Conservation (phyloP, 495 filamentous ascomycete genomes). For the Cryomyces antarcticus region DNA sequence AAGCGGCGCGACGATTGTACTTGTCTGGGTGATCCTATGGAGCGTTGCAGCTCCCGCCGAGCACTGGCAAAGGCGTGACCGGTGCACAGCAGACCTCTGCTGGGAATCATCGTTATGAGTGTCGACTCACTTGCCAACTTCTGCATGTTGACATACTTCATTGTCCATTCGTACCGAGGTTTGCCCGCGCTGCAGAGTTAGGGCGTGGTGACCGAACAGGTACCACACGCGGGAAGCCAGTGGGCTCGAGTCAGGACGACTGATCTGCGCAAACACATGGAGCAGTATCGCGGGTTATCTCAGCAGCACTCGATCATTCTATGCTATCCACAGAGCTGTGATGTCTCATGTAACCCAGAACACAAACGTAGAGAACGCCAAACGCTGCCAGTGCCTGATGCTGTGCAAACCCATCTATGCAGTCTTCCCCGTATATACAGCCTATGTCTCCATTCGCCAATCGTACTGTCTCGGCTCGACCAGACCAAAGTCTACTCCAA, state of each 20-base stretch:
- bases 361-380: no score
- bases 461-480: not conserved
- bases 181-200: not conserved
- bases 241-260: no score
- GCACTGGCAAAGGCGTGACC: not conserved
- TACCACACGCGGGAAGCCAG: not conserved
- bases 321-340: no score
- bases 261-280: no score
- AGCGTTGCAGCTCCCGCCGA: constrained; percentile 1
- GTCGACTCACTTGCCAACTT: no score
- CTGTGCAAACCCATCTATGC: no score
- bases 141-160: no score
- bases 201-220: not conserved
- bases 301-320: no score
- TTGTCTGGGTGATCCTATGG: constrained; percentile 6
- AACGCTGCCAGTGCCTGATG: no score
- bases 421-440: no score
- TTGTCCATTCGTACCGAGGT: not conserved
- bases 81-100: constrained; percentile 10
- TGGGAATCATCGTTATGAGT: constrained; percentile 12
- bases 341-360: no score
- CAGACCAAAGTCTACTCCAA: constrained; percentile 19
- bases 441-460: not conserved
- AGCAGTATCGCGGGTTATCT: no score
- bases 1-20: not conserved